Conservation (phyloP, 495 filamentous ascomycete genomes). For the Geopyxis carbonaria region DNA sequence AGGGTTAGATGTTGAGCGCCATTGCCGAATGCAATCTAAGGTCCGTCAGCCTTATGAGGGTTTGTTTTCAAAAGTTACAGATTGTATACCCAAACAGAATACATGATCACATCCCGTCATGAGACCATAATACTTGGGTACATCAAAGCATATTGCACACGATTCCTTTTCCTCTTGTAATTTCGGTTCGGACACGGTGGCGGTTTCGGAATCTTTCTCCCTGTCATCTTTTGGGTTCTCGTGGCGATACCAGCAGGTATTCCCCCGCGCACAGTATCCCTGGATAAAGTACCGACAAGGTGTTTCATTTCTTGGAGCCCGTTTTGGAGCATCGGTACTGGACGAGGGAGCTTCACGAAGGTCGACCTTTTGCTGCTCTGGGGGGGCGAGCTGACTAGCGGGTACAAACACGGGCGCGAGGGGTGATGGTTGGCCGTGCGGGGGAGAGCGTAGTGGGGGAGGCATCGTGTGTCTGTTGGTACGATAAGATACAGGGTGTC, state of each 20-base stretch:
- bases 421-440: too few species aligned
- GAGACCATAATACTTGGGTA: constrained; percentile 20
- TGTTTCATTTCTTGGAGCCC: not conserved
- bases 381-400: too few species aligned
- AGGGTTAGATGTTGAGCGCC: constrained; percentile 4
- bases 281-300: constrained; percentile 14
- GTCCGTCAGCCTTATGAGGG: too few species aligned
- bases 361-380: too few species aligned
- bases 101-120: constrained; percentile 24
- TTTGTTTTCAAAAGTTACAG: not conserved
- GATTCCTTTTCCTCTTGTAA: constrained; percentile 10
- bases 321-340: not conserved
- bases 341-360: too few species aligned
- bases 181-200: too few species aligned
- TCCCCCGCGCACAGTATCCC: constrained; percentile 20
- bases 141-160: constrained; percentile 25
- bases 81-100: constrained; percentile 21
- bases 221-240: constrained; percentile 1
- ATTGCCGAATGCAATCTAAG: constrained; percentile 19
- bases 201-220: not conserved
- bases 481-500: too few species aligned
- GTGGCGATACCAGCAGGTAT: constrained; percentile 16
- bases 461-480: too few species aligned
- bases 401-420: too few species aligned
- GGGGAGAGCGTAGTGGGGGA: too few species aligned